Evolutionary conservation across 2,329 filamentous ascomycete genomes (phyloP).

Genomic region (Hirsutella thompsonii): DNA sequence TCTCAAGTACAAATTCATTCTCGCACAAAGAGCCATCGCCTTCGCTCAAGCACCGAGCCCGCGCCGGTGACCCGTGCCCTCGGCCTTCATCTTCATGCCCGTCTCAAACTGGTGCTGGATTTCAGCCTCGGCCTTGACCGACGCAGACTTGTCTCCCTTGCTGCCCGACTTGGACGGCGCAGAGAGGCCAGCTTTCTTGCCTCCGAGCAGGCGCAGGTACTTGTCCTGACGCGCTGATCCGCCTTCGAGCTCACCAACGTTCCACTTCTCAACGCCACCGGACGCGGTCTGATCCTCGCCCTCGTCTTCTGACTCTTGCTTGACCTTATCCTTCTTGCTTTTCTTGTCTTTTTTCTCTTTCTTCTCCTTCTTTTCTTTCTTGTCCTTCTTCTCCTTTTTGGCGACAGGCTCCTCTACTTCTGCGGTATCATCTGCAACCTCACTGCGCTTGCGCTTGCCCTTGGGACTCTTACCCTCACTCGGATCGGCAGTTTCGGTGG

Average conservation of each 20-base stretch:
- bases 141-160: conserved; percentile 16
- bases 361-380: conserved; percentile 2
- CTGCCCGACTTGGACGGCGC: conserved; percentile 5
- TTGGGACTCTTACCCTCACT: conserved; percentile 13
- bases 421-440: conserved; percentile 5
- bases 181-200: conserved; percentile 28
- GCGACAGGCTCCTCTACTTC: conserved; percentile 8
- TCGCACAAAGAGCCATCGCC: too few species aligned
- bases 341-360: conserved; percentile 7
- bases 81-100: conserved; percentile 43
- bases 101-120: conserved; percentile 44
- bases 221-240: conserved; percentile 38
- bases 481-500: not conserved
- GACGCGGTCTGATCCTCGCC: conserved; percentile 8
- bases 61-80: conserved; percentile 32
- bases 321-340: conserved; percentile 7
- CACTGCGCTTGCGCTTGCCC: conserved; percentile 22
- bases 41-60: conserved; percentile 36
- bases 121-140: conserved; percentile 32
- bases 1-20: not conserved
- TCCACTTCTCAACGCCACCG: conserved; percentile 32
- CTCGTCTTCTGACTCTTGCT: conserved; percentile 4
- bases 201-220: conserved; percentile 43
- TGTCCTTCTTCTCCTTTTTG: conserved; percentile 8
- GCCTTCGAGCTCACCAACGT: conserved; percentile 37